Percentiles rank a stretch among this genome's conserved stretches.
phyloP scores from a whole-genome alignment of 2,329 filamentous ascomycete genomes.

The Xylaria sp. region DNA sequence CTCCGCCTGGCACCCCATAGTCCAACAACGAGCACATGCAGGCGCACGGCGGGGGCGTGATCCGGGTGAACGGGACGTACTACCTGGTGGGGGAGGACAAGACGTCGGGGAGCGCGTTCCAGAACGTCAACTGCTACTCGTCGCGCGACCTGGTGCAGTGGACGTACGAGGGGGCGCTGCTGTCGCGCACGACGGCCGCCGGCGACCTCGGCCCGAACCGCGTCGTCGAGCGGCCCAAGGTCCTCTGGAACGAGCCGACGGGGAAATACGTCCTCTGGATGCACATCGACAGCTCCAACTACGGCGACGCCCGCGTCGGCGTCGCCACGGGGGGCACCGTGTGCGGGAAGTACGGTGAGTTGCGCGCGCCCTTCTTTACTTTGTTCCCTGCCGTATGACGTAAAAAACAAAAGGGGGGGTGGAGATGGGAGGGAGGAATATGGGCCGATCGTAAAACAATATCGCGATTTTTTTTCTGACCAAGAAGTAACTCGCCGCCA shows the following conservation, averaged over 20 bases:
- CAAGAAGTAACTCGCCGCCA: too few species aligned
- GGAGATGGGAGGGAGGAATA: too few species aligned
- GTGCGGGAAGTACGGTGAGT: constrained; percentile 58
- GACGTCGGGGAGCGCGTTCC: constrained; percentile 61
- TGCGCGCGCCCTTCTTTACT: background rate
- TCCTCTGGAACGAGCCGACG: constrained; percentile 68
- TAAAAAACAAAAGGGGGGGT: background rate
- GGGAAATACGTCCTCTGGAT: constrained; percentile 69
- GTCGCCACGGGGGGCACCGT: constrained; percentile 62
- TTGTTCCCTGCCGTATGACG: background rate
- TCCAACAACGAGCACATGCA: constrained; percentile 61
- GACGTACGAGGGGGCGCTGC: constrained; percentile 61
- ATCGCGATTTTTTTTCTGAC: too few species aligned
- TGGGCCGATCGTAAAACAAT: too few species aligned
- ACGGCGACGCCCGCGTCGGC: constrained; percentile 66
- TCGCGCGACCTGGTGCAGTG: constrained; percentile 65
- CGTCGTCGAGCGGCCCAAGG: constrained; percentile 69
- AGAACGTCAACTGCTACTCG: constrained; percentile 69
- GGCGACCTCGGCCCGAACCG: constrained; percentile 64
- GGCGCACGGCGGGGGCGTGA: constrained; percentile 68
- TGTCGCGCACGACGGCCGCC: constrained; percentile 51
- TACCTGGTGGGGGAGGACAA: constrained; percentile 75
- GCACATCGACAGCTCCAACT: constrained; percentile 65
- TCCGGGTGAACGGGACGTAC: constrained; percentile 59
- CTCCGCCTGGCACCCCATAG: constrained; percentile 30